Evolutionary conservation across 2,329 filamentous ascomycete species (phyloP).

Genomic region (Rhinocladiella similis): DNA sequence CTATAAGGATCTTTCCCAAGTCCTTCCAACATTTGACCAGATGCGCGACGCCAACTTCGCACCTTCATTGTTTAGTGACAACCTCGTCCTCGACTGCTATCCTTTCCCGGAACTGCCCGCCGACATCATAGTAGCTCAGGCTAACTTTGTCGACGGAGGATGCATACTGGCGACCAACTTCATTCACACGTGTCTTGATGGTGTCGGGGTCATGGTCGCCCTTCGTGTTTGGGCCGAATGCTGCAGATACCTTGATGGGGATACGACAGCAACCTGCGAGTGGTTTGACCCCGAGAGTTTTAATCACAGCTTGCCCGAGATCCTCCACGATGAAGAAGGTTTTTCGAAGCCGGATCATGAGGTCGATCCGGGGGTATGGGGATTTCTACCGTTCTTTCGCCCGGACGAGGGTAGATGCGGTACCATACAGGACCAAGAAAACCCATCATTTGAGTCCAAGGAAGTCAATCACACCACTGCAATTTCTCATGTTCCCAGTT

Average conservation of each 20-base stretch:
- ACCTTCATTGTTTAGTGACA: conserved; percentile 1
- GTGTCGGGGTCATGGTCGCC: neutral
- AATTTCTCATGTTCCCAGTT: no score
- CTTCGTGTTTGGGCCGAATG: no score
- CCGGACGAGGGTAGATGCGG: no score
- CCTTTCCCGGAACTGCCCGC: conserved; percentile 6
- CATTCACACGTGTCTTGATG: conserved; percentile 5
- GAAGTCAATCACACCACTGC: no score
- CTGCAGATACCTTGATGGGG: neutral
- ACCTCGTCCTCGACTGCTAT: neutral
- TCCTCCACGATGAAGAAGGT: neutral
- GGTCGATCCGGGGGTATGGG: no score
- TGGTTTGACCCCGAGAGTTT: conserved; percentile 9
- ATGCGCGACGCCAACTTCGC: no score
- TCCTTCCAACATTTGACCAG: no score
- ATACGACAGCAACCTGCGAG: conserved; percentile 1
- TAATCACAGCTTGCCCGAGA: conserved; percentile 3
- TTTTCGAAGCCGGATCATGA: neutral
- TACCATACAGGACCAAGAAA: no score
- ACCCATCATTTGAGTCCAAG: no score
- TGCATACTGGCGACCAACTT: conserved; percentile 7
- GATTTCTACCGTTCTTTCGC: no score
- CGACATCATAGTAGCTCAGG: conserved; percentile 32
- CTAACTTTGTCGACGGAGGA: conserved; percentile 33
- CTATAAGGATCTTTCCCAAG: no score